These are phyloP conservation scores for Saussurea involucrata DNA, from an alignment of 129 eudicot genomes.

Conservation along the genomic window DNA sequence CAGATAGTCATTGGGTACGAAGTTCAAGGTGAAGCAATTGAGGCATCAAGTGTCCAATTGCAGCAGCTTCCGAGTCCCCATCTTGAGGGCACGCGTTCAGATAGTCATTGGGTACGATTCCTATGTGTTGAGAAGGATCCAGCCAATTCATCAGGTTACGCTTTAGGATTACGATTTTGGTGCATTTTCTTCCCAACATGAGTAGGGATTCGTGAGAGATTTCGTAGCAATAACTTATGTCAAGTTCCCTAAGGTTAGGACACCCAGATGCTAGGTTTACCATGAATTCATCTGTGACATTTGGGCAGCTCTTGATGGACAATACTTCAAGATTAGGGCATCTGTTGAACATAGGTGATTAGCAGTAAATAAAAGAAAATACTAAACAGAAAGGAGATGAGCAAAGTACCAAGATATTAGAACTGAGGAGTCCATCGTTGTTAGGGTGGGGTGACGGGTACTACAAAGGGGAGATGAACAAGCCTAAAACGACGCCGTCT, in stretches of 20 bases:
- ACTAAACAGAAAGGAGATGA: background rate
- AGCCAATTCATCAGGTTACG: constrained; percentile 83
- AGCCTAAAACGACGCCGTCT: constrained; percentile 18
- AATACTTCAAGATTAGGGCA: constrained; percentile 89
- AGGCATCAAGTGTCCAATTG: constrained; percentile 70
- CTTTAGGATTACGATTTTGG: constrained; percentile 46
- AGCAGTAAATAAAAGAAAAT: background rate
- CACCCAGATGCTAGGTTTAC: constrained; percentile 59
- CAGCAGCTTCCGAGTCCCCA: constrained; percentile 88
- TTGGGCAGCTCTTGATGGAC: constrained; percentile 70
- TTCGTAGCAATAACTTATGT: constrained; percentile 89
- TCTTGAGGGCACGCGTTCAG: constrained; percentile 81
- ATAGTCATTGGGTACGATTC: constrained; percentile 66
- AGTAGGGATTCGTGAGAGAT: constrained; percentile 68
- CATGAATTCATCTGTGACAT: constrained; percentile 61
- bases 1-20: too few relatives aligned
- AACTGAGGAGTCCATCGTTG: constrained; percentile 16
- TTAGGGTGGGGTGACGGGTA: constrained; percentile 93
- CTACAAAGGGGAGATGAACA: constrained; percentile 57
- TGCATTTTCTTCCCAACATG: constrained; percentile 55
- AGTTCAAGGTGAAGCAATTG: constrained; percentile 72
- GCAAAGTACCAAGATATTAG: background rate
- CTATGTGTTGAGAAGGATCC: constrained; percentile 77
- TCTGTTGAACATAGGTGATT: constrained; percentile 27
- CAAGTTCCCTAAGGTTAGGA: constrained; percentile 75